Evolutionary conservation across 1,284 basidiomycete genomes (phyloP), one percentile per base, ranked within the genome.

Genomic region (Phlebopus sp.): DNA sequence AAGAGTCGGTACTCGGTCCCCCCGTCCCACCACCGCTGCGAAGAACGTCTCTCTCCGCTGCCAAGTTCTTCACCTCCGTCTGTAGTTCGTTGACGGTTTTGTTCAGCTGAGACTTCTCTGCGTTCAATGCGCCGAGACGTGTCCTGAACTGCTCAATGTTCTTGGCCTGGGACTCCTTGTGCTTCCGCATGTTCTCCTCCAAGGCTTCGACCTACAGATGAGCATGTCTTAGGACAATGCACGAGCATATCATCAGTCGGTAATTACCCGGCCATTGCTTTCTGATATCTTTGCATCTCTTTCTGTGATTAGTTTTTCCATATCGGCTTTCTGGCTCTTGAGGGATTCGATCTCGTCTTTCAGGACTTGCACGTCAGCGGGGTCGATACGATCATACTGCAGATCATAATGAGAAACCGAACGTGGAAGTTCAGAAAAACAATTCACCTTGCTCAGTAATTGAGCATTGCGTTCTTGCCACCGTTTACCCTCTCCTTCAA

Each of bases 401-500:
- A 29, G 14, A 45, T 35, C 5, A 21, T 17, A 14, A 42, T 34
- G 10, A 31, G 3, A 15, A 21, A 19, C 5, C 1, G 2, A 25
- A 23, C 17, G 4, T 1, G 13, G 17, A 11, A 29, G 10, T 43
- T 18, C 36, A 25, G 31, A 48, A 9, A 25, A 14, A 34, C 15
- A 5, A 43, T 49, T 34, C 29, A 85, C 87, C 77, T 92, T 92
- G 68, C 78, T 84, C 41, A 96, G 73, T 27, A 95, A 73, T 50
- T 90, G 86, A 21, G 81, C 68, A 55, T 91, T 92, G 11, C 93
- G 82, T 45, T 87, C 82, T 68, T 94, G 90, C 92, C 92, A 95
- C 52, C 81, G 81, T 38, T 78, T 79, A 56, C 79, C 86, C 69
- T 95, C 92, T 44, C 82, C 84, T 63, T 92, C 87, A 23, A 93